phyloP scores from a whole-genome alignment of 2,329 filamentous ascomycete genomes.

The Phaeophleospora eucalypticola region DNA sequence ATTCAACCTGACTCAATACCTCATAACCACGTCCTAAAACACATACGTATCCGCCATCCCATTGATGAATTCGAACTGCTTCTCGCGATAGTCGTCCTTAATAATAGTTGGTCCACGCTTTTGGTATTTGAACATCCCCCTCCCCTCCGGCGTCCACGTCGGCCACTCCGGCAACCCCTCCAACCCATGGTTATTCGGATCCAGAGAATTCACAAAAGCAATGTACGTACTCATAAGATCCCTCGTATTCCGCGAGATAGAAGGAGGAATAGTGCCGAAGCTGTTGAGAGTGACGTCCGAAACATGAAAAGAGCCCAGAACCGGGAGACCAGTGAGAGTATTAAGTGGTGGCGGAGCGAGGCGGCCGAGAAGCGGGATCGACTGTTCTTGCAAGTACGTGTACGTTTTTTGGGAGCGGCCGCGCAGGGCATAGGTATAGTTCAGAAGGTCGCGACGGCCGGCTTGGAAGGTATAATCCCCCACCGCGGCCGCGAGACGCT shows the following conservation, averaged over 20 bases:
- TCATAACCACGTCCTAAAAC: no score
- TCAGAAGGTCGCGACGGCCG: constrained; percentile 8
- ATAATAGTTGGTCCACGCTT: constrained; percentile 8
- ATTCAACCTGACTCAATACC: no score
- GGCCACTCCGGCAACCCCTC: constrained; percentile 7
- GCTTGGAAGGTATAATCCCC: constrained; percentile 67
- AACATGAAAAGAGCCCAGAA: constrained; percentile 70
- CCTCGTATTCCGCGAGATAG: constrained; percentile 7
- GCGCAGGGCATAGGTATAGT: constrained; percentile 4
- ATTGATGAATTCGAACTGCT: constrained; percentile 6
- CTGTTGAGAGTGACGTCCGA: constrained; percentile 50
- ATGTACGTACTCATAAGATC: constrained; percentile 15
- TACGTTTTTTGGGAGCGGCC: not conserved
- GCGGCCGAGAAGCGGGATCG: constrained; percentile 62
- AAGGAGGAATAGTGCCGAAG: constrained; percentile 9
- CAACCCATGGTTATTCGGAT: constrained; percentile 15
- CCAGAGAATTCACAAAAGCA: constrained; percentile 11
- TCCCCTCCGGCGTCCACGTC: constrained; percentile 4
- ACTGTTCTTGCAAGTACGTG: constrained; percentile 4
- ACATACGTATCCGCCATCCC: constrained; percentile 10
- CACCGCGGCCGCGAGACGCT: constrained; percentile 66
- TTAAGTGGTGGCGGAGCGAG: constrained; percentile 58
- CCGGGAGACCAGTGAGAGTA: constrained; percentile 64
- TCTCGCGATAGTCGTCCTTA: constrained; percentile 10
- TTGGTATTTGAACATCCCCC: constrained; percentile 7